Evolutionary conservation across 2,329 filamentous ascomycete species (phyloP), one percentile per base, ranked within the genome.

Genomic region (Alternaria ethzedia): DNA sequence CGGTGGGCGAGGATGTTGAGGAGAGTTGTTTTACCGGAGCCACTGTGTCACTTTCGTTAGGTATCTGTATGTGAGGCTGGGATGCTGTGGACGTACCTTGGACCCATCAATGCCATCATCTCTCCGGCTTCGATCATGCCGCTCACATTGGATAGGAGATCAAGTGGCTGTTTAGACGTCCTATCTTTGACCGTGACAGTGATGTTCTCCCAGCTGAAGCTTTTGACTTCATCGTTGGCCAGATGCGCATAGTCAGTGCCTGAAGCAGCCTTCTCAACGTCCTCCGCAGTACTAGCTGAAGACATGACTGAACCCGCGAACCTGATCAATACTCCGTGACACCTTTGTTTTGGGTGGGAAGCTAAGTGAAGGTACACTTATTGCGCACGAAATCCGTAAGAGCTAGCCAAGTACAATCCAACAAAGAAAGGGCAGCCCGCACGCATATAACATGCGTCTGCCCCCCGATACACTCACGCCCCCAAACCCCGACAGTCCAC

Each of bases 81-180:
- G 7, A 15, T 51, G 6, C 0, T 15, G 1, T 36, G 28, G 1
- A 51, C 28, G 26, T 51, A 36, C 49, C 49, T 51, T 8, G 49
- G 49, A n/a, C 93, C 93, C 91, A 96, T 95, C 49, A 96, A 80
- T 43, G 93, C 93, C 64, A 93, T 86, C 45, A 94, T 82, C 72
- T 94, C 89, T 28, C 91, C 92, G 30, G 90, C 89, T 76, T 88
- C 82, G 47, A 91, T 87, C 54, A 88, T 80, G 11, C 91, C 91
- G 71, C 86, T 85, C 51, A 90, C 86, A 68, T 87, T 82, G 30
- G 86, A 84, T 5, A 94, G 83, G 61, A 94, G 88, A 17, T 85
- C 82, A 68, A 89, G 88, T 2, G 87, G 83, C 65, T 87, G 75
- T 70, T 90, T 90, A 1, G 89, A 89, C 65, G 87, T 83, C 6